Evolutionary conservation across 2,329 filamentous ascomycete genomes (phyloP).

Genomic region (Lasiodiplodia gonubiensis): DNA sequence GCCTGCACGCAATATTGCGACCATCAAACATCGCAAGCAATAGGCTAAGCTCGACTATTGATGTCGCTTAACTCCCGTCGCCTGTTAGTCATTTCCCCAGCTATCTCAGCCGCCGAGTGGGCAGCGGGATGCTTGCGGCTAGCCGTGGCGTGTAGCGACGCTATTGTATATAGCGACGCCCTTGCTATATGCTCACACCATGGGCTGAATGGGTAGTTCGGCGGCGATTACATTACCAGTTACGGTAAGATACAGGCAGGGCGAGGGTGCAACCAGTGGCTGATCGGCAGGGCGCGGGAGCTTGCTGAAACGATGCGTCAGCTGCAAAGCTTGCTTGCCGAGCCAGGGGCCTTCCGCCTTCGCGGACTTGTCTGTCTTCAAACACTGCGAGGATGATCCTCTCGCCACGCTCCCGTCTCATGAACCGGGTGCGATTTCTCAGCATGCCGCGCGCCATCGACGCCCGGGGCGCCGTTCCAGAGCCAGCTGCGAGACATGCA

Average conservation of each 20-base stretch:
- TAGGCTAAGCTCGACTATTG: background rate
- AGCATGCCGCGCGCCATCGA: background rate
- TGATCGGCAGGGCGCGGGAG: constrained; percentile 24
- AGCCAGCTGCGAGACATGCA: constrained; percentile 7
- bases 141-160: background rate
- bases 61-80: background rate
- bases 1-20: constrained; percentile 1
- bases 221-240: constrained; percentile 21
- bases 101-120: background rate
- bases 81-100: background rate
- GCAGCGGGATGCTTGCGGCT: background rate
- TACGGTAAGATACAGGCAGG: constrained; percentile 20
- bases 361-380: constrained; percentile 4
- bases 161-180: background rate
- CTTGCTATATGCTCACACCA: background rate
- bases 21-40: background rate
- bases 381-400: constrained; percentile 18
- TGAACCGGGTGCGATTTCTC: background rate
- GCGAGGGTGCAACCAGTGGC: background rate
- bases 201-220: constrained; percentile 3
- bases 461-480: background rate
- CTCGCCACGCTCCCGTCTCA: constrained; percentile 14
- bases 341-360: constrained; percentile 18
- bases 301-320: constrained; percentile 23
- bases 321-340: constrained; percentile 19